Evolutionary conservation across 2,329 filamentous ascomycete species (phyloP).

Genomic region (Trichoderma atrobrunneum): DNA sequence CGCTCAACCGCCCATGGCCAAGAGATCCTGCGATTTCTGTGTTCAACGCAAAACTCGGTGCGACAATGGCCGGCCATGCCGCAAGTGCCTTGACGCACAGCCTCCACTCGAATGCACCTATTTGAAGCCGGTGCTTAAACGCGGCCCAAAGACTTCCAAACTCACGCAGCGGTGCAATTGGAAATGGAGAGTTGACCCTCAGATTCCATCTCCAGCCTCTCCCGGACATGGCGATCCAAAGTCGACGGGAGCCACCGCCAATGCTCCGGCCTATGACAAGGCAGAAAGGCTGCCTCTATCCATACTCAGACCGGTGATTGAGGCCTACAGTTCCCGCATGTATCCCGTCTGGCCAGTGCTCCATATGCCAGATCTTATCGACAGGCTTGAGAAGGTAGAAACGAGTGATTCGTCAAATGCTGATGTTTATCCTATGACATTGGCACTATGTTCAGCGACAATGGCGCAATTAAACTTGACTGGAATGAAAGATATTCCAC

Average conservation of each 20-base stretch:
- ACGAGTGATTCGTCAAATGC: not conserved
- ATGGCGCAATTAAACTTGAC: conserved; percentile 15
- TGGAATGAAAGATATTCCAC: not conserved
- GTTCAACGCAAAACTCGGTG: conserved; percentile 19
- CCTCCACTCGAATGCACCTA: conserved; percentile 21
- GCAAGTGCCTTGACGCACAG: conserved; percentile 18
- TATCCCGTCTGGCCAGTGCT: conserved; percentile 17
- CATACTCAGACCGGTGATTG: conserved; percentile 2
- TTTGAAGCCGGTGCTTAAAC: conserved; percentile 20
- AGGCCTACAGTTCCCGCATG: conserved; percentile 12
- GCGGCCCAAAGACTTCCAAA: conserved; percentile 21
- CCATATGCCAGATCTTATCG: not conserved
- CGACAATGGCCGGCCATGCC: conserved; percentile 18
- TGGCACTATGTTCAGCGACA: conserved; percentile 12
- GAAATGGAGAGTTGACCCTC: conserved; percentile 7
- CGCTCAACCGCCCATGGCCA: conserved; percentile 6
- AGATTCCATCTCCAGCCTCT: not conserved
- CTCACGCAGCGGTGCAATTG: conserved; percentile 13
- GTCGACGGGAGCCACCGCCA: not conserved
- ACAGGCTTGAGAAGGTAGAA: not conserved
- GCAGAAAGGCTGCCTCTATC: not conserved
- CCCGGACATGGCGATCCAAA: not conserved
- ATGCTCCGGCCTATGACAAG: not conserved
- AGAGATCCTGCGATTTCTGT: conserved; percentile 19
- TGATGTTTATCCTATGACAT: conserved; percentile 9